These are phyloP conservation scores for Iris pallida DNA, from an alignment of 116 monocot genomes.

Conservation along the genomic window DNA sequence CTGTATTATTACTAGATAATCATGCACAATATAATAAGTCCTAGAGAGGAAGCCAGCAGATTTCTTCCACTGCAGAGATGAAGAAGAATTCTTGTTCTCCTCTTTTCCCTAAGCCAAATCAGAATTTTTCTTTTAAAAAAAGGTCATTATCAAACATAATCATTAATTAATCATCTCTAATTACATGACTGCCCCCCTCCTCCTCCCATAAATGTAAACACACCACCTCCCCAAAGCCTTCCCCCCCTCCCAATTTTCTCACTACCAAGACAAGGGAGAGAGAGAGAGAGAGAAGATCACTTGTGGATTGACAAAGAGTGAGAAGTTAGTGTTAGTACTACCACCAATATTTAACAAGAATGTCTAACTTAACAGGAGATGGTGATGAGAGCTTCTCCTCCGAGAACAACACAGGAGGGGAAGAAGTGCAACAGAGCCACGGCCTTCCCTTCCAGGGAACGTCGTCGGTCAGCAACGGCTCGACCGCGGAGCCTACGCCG, in stretches of 20 bases:
- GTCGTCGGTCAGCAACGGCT: neutral
- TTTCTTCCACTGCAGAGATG: neutral
- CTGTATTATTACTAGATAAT: neutral
- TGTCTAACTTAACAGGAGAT: constrained; percentile 13
- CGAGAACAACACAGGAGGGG: neutral
- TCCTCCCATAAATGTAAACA: constrained; percentile 9
- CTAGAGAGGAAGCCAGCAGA: neutral
- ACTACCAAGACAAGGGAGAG: neutral
- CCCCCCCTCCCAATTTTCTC: neutral
- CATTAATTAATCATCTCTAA: neutral
- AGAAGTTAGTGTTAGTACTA: neutral
- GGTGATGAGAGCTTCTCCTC: constrained; percentile 11
- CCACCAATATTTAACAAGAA: neutral
- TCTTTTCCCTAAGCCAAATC: neutral
- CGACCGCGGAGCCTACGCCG: neutral
- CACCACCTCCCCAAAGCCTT: constrained; percentile 1
- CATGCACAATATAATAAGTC: neutral
- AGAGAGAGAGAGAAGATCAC: neutral
- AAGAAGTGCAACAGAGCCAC: neutral
- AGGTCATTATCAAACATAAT: neutral
- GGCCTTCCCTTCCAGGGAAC: neutral
- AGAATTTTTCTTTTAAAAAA: neutral
- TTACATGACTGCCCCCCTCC: neutral
- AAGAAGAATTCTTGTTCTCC: neutral
- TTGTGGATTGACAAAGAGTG: neutral